Conservation (phyloP, 805 yeast genomes). For the Barnettozyma siamensis region DNA sequence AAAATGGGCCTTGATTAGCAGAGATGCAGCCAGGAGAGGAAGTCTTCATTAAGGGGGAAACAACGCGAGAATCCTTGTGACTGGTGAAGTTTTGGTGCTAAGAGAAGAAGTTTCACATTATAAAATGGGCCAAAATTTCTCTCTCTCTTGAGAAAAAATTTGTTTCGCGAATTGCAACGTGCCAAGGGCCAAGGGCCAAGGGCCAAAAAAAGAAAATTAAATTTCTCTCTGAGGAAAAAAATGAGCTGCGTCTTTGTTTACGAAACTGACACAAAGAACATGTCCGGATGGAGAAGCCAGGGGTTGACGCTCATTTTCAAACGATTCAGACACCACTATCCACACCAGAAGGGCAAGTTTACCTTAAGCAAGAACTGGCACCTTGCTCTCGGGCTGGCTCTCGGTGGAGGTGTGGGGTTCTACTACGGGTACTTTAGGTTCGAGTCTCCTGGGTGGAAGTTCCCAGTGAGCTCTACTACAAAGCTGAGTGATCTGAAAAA, state of each 20-base stretch:
- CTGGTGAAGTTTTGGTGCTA: not conserved
- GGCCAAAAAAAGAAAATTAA: too few species aligned
- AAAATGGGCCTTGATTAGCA: constrained; percentile 3
- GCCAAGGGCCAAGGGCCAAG: too few species aligned
- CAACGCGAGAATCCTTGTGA: not conserved
- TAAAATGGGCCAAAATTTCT: too few species aligned
- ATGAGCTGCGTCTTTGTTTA: not conserved
- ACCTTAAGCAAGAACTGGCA: constrained; percentile 4
- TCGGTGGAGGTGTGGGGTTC: constrained; percentile 10
- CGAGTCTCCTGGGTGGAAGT: constrained; percentile 10
- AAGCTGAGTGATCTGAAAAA: constrained; percentile 8
- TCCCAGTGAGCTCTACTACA: constrained; percentile 19
- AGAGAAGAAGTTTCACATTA: too few species aligned
- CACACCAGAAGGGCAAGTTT: constrained; percentile 3
- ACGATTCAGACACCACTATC: constrained; percentile 2
- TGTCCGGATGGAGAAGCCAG: not conserved
- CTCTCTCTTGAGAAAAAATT: too few species aligned
- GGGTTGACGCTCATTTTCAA: not conserved
- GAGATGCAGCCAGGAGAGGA: not conserved
- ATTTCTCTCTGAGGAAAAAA: too few species aligned
- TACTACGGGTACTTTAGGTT: constrained; percentile 15
- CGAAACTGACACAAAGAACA: not conserved
- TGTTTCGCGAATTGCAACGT: not conserved
- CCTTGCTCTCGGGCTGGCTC: constrained; percentile 6
- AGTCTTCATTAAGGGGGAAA: constrained; percentile 5